These are phyloP conservation scores for Neofusicoccum laricinum DNA, from an alignment of 2,329 filamentous ascomycete species.

Conservation along the genomic window DNA sequence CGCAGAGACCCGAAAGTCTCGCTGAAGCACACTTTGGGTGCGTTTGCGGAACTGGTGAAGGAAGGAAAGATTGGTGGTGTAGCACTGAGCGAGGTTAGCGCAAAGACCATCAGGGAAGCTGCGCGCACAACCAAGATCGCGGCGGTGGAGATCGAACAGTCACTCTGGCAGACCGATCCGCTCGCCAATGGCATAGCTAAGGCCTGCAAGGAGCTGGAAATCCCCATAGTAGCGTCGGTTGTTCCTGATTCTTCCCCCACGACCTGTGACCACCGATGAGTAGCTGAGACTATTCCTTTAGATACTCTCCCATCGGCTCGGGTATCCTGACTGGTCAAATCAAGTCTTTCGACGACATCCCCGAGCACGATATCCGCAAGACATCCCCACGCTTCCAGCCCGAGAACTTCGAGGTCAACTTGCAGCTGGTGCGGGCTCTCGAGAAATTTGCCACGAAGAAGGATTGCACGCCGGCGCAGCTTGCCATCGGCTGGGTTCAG, in stretches of 20 bases:
- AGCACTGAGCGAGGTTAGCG: conserved; percentile 45
- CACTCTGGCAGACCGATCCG: conserved; percentile 55
- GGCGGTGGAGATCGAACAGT: conserved; percentile 61
- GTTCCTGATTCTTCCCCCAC: conserved; percentile 47
- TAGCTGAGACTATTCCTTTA: background rate
- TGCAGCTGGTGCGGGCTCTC: conserved; percentile 61
- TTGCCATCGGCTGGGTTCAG: conserved; percentile 65
- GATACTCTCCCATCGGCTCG: conserved; percentile 61
- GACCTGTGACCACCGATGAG: no score
- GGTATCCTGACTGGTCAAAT: conserved; percentile 32
- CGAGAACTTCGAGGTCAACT: conserved; percentile 63
- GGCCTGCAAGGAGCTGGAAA: conserved; percentile 59
- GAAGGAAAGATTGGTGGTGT: conserved; percentile 46
- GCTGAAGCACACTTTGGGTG: background rate
- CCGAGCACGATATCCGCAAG: conserved; percentile 49
- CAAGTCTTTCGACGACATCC: conserved; percentile 55
- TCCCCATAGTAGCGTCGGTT: conserved; percentile 60
- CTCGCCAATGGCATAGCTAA: conserved; percentile 58
- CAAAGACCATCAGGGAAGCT: conserved; percentile 45
- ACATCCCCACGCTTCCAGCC: conserved; percentile 60
- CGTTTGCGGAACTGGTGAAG: conserved; percentile 32
- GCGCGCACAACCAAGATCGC: conserved; percentile 54
- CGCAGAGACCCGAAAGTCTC: background rate
- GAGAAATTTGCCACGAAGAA: conserved; percentile 60
- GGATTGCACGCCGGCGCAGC: conserved; percentile 57